phyloP scores from a whole-genome alignment of 2,329 filamentous ascomycete species.

The Claviceps fusiformis region DNA sequence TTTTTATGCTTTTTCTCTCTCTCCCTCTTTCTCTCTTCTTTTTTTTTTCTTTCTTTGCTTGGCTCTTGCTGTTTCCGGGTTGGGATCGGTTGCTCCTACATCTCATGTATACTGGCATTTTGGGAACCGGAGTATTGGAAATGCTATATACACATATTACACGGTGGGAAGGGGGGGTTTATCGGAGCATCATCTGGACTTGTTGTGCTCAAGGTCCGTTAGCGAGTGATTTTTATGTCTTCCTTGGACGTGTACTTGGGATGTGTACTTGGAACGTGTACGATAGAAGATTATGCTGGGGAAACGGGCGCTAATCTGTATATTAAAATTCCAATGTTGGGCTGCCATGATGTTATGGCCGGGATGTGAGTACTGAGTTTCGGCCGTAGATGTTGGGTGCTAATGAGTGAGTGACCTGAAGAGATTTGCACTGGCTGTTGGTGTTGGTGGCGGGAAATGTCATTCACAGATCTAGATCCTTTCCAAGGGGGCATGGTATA shows the following conservation, averaged over 20 bases:
- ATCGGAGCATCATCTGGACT: conserved; percentile 1
- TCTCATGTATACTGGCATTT: not conserved
- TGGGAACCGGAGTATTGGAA: conserved; percentile 2
- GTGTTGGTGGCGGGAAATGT: too few species aligned
- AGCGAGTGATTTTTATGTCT: conserved; percentile 1
- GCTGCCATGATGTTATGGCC: not conserved
- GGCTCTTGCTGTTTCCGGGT: not conserved
- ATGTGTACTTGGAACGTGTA: not conserved
- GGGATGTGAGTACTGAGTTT: not conserved
- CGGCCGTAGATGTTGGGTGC: too few species aligned
- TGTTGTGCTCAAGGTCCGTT: not conserved
- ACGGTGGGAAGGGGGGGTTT: not conserved
- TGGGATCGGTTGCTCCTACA: not conserved
- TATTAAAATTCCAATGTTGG: not conserved
- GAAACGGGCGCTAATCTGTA: conserved; percentile 1
- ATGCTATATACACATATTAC: not conserved
- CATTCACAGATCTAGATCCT: too few species aligned
- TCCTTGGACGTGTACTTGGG: too few species aligned
- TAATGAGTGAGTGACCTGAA: too few species aligned
- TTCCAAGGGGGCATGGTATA: too few species aligned
- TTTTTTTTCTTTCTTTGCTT: not conserved
- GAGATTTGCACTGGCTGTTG: too few species aligned
- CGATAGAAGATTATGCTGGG: not conserved
- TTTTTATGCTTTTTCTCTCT: not conserved
- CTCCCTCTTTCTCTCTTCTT: not conserved